A percentile compares a stretch with the other conserved stretches of the same genome.
These are phyloP conservation scores for Setomelanomma holmii DNA, from an alignment of 2,329 filamentous ascomycete species.

Conservation along the genomic window DNA sequence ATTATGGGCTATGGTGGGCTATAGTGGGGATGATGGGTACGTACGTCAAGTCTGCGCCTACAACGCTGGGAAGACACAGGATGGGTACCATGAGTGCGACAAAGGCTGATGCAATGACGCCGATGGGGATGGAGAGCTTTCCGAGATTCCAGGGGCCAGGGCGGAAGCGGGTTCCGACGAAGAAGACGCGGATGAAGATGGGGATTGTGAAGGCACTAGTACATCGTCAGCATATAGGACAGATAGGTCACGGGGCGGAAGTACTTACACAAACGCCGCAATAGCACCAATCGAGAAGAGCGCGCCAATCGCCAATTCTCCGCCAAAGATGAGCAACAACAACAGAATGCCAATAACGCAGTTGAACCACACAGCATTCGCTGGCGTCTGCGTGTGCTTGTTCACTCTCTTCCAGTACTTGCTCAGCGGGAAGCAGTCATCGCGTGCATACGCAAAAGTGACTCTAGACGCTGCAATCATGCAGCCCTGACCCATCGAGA, in stretches of 20 bases:
- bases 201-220: constrained; percentile 60
- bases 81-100: constrained; percentile 72
- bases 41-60: constrained; percentile 62
- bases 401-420: constrained; percentile 68
- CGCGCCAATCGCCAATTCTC: constrained; percentile 68
- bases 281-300: constrained; percentile 75
- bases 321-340: constrained; percentile 70
- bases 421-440: constrained; percentile 72
- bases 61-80: constrained; percentile 68
- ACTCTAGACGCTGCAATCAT: constrained; percentile 73
- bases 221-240: neutral
- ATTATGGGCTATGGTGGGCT: too few species aligned
- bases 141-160: constrained; percentile 74
- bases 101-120: constrained; percentile 64
- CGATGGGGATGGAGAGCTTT: constrained; percentile 63
- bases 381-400: constrained; percentile 66
- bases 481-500: constrained; percentile 76
- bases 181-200: constrained; percentile 65
- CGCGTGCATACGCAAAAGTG: constrained; percentile 75
- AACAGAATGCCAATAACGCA: constrained; percentile 65
- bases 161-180: constrained; percentile 69
- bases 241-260: neutral
- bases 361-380: constrained; percentile 75
- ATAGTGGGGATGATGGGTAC: constrained; percentile 21
- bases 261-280: constrained; percentile 64